A percentile compares a stretch with the other conserved stretches of the same genome.
These are phyloP conservation scores for Scenedesmus sp. DNA, from an alignment of 163 green algal species.

Conservation along the genomic window DNA sequence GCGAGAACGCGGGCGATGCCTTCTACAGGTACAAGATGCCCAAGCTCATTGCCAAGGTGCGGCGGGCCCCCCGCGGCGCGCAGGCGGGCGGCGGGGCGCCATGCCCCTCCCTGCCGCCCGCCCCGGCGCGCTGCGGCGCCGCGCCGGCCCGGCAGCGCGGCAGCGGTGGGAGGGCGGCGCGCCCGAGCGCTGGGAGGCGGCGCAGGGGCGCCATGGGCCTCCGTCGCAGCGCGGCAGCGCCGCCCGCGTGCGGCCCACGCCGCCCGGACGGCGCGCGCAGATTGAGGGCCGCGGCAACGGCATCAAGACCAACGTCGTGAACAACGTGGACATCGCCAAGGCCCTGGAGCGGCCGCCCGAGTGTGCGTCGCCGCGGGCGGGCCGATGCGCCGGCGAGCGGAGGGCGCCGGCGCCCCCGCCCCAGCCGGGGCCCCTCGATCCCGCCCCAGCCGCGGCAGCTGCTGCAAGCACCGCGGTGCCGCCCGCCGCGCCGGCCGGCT, in stretches of 20 bases:
- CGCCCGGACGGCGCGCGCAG: constrained; percentile 52
- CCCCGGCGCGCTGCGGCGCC: too few relatives aligned
- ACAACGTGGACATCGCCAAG: constrained; percentile 99
- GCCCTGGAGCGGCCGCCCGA: constrained; percentile 92
- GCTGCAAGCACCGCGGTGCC: neutral
- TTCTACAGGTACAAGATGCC: constrained; percentile 99
- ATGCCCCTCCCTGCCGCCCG: too few relatives aligned
- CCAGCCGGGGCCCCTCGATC: too few relatives aligned
- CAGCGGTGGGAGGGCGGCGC: too few relatives aligned
- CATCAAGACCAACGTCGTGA: constrained; percentile 99
- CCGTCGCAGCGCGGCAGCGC: neutral
- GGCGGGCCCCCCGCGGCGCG: constrained; percentile 4
- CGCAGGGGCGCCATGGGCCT: neutral
- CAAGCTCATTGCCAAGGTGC: constrained; percentile 87
- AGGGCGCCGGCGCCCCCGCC: too few relatives aligned
- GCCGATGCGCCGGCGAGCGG: too few relatives aligned
- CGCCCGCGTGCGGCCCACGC: neutral
- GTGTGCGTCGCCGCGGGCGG: constrained; percentile 69
- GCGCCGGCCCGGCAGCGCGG: too few relatives aligned
- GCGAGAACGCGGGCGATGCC: constrained; percentile 85
- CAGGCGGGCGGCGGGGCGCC: too few relatives aligned
- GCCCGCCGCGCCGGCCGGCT: neutral
- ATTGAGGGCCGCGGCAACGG: constrained; percentile 96
- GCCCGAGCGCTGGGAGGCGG: too few relatives aligned
- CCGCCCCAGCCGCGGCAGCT: too few relatives aligned